A percentile compares a stretch with the other conserved stretches of the same genome.
Evolutionary conservation across 768 basidiomycete genomes (phyloP).

Genomic region (Boletus fagicola): DNA sequence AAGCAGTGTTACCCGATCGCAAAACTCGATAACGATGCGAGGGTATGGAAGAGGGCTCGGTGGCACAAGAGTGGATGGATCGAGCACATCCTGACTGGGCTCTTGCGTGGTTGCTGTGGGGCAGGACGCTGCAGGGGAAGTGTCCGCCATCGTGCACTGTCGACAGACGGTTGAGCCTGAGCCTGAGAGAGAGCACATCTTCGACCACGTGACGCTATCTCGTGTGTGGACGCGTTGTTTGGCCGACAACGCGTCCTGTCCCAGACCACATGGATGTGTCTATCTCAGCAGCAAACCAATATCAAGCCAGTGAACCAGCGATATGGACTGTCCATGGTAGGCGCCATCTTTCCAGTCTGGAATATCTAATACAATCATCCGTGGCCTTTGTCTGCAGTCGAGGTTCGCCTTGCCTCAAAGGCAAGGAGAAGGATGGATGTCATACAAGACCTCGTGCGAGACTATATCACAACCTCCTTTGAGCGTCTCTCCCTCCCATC

Average conservation of each 20-base stretch:
- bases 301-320: slow-evolving; percentile 5
- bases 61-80: slow-evolving; percentile 55
- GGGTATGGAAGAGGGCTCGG: slow-evolving; percentile 49
- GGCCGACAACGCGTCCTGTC: slow-evolving; percentile 21
- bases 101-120: slow-evolving; percentile 11
- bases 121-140: background rate
- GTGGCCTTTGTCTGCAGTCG: slow-evolving; percentile 49
- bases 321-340: slow-evolving; percentile 70
- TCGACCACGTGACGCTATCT: slow-evolving; percentile 35
- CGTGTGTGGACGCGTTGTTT: slow-evolving; percentile 53
- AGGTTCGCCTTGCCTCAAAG: slow-evolving; percentile 70
- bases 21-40: slow-evolving; percentile 85
- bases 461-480: slow-evolving; percentile 55
- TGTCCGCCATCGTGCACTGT: slow-evolving; percentile 27
- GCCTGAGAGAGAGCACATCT: background rate
- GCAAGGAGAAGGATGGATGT: slow-evolving; percentile 76
- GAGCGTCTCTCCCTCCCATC: slow-evolving; percentile 70
- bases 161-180: background rate
- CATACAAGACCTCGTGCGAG: slow-evolving; percentile 60
- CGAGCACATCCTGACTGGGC: slow-evolving; percentile 30
- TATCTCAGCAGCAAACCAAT: background rate
- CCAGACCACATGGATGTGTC: slow-evolving; percentile 16
- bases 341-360: slow-evolving; percentile 8
- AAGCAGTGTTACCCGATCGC: slow-evolving; percentile 76
- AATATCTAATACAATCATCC: background rate